Conservation (phyloP, 2,329 filamentous ascomycete genomes). For the Cladosporium sp. region DNA sequence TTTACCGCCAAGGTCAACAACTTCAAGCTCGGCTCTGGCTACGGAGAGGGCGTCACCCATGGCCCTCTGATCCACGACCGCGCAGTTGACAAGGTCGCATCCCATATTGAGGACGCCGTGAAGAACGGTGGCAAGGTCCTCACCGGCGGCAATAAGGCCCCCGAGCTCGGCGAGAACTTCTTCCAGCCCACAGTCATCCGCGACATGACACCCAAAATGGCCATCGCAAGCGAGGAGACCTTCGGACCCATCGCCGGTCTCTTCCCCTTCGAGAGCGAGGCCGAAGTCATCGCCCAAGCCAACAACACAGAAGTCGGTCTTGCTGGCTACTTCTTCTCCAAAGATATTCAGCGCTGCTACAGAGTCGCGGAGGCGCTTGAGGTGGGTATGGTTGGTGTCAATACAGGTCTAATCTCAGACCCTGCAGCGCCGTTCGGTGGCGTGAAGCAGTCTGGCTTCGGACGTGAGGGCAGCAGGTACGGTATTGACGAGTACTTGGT, state of each 20-base stretch:
- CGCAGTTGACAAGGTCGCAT: slow-evolving; percentile 72
- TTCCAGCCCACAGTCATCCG: slow-evolving; percentile 86
- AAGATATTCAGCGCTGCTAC: slow-evolving; percentile 55
- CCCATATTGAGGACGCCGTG: slow-evolving; percentile 74
- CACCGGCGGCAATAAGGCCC: slow-evolving; percentile 68
- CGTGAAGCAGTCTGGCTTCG: slow-evolving; percentile 49
- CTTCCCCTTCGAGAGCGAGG: slow-evolving; percentile 83
- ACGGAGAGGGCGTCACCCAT: slow-evolving; percentile 66
- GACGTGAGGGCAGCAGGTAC: slow-evolving; percentile 47
- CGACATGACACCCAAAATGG: slow-evolving; percentile 82
- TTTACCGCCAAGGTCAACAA: slow-evolving; percentile 67
- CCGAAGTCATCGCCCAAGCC: slow-evolving; percentile 78
- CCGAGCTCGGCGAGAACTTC: slow-evolving; percentile 77
- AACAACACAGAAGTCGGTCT: slow-evolving; percentile 82
- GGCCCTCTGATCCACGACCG: slow-evolving; percentile 82
- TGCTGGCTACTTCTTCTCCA: slow-evolving; percentile 88
- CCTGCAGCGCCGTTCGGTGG: slow-evolving; percentile 45
- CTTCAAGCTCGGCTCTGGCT: slow-evolving; percentile 75
- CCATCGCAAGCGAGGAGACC: slow-evolving; percentile 80
- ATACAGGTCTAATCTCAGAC: slow-evolving; percentile 49
- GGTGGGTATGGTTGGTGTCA: slow-evolving; percentile 69
- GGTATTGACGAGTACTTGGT: slow-evolving; percentile 48
- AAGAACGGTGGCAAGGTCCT: slow-evolving; percentile 72
- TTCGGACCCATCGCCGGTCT: slow-evolving; percentile 91
- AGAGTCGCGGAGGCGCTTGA: slow-evolving; percentile 64